Conservation (phyloP, 2,329 filamentous ascomycete species). For the Lasiodiplodia theobromae region DNA sequence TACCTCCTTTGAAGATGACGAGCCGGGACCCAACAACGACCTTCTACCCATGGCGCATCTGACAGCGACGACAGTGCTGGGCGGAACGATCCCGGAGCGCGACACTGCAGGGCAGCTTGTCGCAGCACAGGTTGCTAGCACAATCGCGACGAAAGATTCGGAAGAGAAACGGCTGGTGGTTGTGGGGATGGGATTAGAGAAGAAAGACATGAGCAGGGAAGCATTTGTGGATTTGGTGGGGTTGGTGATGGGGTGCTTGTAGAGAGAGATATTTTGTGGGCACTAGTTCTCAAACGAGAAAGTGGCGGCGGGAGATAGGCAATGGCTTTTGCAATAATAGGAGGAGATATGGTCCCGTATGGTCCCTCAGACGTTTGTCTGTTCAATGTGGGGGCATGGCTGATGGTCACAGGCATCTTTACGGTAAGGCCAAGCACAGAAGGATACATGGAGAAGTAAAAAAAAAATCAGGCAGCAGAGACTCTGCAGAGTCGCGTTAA, state of each 20-base stretch:
- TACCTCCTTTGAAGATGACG: slow-evolving; percentile 45
- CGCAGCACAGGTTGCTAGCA: slow-evolving; percentile 86
- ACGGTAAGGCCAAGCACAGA: neutral
- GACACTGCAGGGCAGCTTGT: slow-evolving; percentile 88
- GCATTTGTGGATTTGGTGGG: slow-evolving; percentile 54
- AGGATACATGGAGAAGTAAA: neutral
- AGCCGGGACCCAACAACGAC: slow-evolving; percentile 58
- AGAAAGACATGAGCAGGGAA: slow-evolving; percentile 57
- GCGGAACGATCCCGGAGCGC: slow-evolving; percentile 78
- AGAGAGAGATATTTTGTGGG: slow-evolving; percentile 20
- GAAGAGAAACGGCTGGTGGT: slow-evolving; percentile 66
- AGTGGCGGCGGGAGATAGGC: slow-evolving; percentile 20
- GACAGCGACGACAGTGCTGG: slow-evolving; percentile 85
- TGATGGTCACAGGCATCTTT: slow-evolving; percentile 10
- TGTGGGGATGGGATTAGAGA: slow-evolving; percentile 64
- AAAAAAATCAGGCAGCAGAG: neutral
- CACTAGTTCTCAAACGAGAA: neutral
- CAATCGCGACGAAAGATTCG: slow-evolving; percentile 74
- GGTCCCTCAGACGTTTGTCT: neutral
- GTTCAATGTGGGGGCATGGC: neutral
- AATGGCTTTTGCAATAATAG: neutral
- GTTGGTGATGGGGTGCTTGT: slow-evolving; percentile 49
- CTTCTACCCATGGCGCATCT: slow-evolving; percentile 81
- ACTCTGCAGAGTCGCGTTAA: slow-evolving; percentile 2
- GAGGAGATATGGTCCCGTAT: neutral